Conservation (phyloP, 2,329 filamentous ascomycete species). For the Aspergillus fumigatiaffinis region DNA sequence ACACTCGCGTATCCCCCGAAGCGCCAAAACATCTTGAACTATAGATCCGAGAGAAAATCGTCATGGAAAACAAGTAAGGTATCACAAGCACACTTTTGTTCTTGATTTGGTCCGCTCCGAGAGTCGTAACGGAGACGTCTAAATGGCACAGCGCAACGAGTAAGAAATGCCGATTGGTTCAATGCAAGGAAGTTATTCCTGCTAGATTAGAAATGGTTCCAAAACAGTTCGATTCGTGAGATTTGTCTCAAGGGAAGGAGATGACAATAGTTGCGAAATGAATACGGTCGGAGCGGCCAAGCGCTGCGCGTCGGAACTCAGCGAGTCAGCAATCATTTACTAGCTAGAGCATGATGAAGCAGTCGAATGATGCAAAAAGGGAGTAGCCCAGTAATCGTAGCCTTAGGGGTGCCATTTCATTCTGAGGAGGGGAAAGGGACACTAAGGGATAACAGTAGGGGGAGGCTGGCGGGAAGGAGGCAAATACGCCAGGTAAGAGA, state of each 20-base stretch:
- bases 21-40: constrained; percentile 93
- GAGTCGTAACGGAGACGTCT: constrained; percentile 25
- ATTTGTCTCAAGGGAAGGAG: constrained; percentile 7
- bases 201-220: constrained; percentile 6
- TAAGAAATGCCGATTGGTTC: background rate
- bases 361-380: background rate
- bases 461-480: background rate
- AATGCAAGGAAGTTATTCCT: constrained; percentile 1
- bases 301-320: constrained; percentile 17
- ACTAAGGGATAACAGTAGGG: constrained; percentile 1
- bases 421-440: background rate
- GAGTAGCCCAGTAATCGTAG: background rate
- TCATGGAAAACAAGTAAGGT: constrained; percentile 31
- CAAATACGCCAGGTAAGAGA: background rate
- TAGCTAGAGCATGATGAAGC: background rate
- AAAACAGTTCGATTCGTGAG: constrained; percentile 10
- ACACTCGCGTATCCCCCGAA: constrained; percentile 98
- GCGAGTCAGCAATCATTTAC: constrained; percentile 14
- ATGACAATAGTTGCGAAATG: constrained; percentile 14
- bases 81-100: constrained; percentile 17
- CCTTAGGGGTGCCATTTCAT: background rate
- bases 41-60: constrained; percentile 31
- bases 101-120: constrained; percentile 20
- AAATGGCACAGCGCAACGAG: constrained; percentile 21
- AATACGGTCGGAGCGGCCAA: constrained; percentile 25